Conservation (phyloP, 305 asterid species). For the Petunia hybrid region DNA sequence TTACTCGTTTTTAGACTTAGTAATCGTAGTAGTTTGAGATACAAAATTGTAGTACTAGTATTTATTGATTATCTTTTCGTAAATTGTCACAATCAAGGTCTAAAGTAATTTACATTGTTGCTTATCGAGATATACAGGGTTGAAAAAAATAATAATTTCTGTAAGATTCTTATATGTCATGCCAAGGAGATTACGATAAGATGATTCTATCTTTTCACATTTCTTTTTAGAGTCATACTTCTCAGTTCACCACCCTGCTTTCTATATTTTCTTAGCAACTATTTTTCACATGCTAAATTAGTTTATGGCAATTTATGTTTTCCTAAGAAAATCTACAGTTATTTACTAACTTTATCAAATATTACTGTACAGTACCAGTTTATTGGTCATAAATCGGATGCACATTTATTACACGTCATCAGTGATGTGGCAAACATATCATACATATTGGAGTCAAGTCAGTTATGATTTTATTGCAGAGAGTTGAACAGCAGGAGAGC, state of each 20-base stretch:
- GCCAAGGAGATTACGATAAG: not conserved
- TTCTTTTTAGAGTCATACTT: not conserved
- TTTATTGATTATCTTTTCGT: not conserved
- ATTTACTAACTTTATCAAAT: constrained; percentile 12
- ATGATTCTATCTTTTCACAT: not conserved
- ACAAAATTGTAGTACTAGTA: not conserved
- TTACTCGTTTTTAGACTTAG: not conserved
- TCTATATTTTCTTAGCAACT: not conserved
- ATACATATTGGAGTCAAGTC: too few relatives aligned
- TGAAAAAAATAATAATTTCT: not conserved
- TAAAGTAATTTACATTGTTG: not conserved
- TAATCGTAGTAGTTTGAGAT: not conserved
- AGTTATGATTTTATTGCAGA: too few relatives aligned
- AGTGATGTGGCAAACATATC: too few relatives aligned
- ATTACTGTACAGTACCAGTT: too few relatives aligned
- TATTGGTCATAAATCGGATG: too few relatives aligned
- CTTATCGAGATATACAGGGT: not conserved
- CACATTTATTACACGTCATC: too few relatives aligned
- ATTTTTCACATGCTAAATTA: not conserved
- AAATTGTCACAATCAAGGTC: not conserved
- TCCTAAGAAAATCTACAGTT: not conserved
- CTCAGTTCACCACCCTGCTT: not conserved
- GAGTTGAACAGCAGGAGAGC: too few relatives aligned
- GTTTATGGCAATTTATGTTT: not conserved
- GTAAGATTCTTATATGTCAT: not conserved